Conservation (phyloP, 1,139 yeast genomes). For the Keqinozyma sinolaborantium region DNA sequence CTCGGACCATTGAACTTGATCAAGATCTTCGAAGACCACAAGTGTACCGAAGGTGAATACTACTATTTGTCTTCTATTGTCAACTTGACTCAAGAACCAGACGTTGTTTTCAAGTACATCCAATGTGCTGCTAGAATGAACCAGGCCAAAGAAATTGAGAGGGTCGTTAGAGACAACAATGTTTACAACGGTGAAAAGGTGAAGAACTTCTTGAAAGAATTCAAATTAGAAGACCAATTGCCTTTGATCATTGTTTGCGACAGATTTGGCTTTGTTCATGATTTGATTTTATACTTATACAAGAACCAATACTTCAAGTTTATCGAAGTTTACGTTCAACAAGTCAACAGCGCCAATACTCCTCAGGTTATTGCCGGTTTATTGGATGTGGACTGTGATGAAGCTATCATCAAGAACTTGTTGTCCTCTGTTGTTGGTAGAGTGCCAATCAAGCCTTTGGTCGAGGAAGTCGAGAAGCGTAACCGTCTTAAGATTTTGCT, state of each 20-base stretch:
- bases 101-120: conserved; percentile 92
- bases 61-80: conserved; percentile 92
- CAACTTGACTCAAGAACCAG: conserved; percentile 89
- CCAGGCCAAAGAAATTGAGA: conserved; percentile 91
- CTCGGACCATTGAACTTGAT: conserved; percentile 84
- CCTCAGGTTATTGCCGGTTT: conserved; percentile 97
- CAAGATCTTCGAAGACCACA: conserved; percentile 89
- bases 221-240: conserved; percentile 88
- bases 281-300: conserved; percentile 86
- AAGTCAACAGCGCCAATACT: conserved; percentile 91
- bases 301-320: conserved; percentile 94
- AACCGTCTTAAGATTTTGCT: conserved; percentile 86
- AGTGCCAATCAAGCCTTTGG: conserved; percentile 87
- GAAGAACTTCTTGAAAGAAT: conserved; percentile 93
- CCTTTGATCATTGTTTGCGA: conserved; percentile 97
- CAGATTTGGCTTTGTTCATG: conserved; percentile 88
- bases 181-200: conserved; percentile 97
- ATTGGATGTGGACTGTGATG: conserved; percentile 96
- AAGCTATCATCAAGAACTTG: conserved; percentile 75
- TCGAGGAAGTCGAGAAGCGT: conserved; percentile 93
- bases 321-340: conserved; percentile 96
- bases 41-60: conserved; percentile 89
- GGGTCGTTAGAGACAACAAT: conserved; percentile 90
- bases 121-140: conserved; percentile 91
- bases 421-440: conserved; percentile 88